Evolutionary conservation across 106 monocot genomes (phyloP), one percentile per base, ranked within the genome.

Genomic region (Triglochin maritima): DNA sequence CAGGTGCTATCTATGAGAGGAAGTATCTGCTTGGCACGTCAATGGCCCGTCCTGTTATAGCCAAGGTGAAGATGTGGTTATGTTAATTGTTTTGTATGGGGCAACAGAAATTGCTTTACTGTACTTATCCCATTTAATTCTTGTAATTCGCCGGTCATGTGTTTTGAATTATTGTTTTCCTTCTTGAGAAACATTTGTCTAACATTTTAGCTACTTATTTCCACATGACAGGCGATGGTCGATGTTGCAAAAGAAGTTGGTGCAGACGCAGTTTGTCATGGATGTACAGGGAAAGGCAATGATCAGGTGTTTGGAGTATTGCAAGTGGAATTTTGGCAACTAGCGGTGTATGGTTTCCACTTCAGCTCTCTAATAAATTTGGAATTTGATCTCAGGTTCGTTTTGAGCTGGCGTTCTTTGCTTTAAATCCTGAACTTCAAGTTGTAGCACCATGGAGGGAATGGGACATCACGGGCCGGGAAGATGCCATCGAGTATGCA

Each of bases 381-480:
- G 56, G 57, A 14, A 45, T 50, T 17, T 41, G 7, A 51, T 50
- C 69, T 16, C 61, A 98, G 96, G 91, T 98, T 13, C 83, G 96
- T 11, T 98, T 98, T 79, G 88, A 91, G 55, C 76, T 98, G 54
- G 69, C 91, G 47, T 98, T 98, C 65, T 98, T 84, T 81, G 91
- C 91, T 29, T 60, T 91, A 68, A 91, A 98, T 58, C 96, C 96
- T 17, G 77, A 86, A 62, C 85, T 98, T 41, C 71, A 91, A 68
- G 86, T 98, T 62, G 96, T 98, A 56, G 91, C 91, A 47, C 96
- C 91, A 50, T 96, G 96, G 96, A 83, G 96, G 72, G 96, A 98
- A 64, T 98, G 96, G 96, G 91, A 91, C 2, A 98, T 98, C 45
- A 83, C 71, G 44, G 96, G 96, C 8, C 74, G 96, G 46, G 96